These are phyloP conservation scores for Metschnikowia reukaufii DNA, from an alignment of 805 yeast genomes.

Conservation along the genomic window DNA sequence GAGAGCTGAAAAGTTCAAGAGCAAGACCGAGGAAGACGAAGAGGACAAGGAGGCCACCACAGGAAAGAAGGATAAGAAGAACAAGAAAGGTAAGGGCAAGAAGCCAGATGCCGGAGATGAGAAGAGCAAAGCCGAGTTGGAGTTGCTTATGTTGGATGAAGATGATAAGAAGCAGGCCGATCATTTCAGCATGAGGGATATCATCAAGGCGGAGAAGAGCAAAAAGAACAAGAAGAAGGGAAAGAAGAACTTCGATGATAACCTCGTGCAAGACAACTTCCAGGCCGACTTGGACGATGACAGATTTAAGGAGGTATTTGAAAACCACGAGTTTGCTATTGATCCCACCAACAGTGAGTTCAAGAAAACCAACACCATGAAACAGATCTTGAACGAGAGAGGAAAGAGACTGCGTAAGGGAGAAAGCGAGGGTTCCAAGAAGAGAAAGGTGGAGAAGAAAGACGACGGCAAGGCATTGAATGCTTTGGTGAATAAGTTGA, in stretches of 20 bases:
- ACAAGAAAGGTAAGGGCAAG: slow-evolving; percentile 20
- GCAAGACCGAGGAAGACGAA: slow-evolving; percentile 51
- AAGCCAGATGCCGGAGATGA: slow-evolving; percentile 16
- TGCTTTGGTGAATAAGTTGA: slow-evolving; percentile 51
- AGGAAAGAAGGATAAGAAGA: slow-evolving; percentile 27
- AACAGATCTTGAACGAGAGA: slow-evolving; percentile 74
- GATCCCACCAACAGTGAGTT: slow-evolving; percentile 92
- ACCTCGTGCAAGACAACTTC: slow-evolving; percentile 48
- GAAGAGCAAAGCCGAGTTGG: slow-evolving; percentile 61
- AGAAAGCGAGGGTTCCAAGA: slow-evolving; percentile 9
- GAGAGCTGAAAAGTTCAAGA: slow-evolving; percentile 76
- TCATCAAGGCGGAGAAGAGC: slow-evolving; percentile 72
- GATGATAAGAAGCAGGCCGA: slow-evolving; percentile 41
- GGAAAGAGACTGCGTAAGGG: slow-evolving; percentile 44
- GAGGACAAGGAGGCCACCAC: slow-evolving; percentile 38
- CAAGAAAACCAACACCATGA: slow-evolving; percentile 86
- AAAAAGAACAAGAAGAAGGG: slow-evolving; percentile 45
- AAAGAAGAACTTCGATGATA: slow-evolving; percentile 53
- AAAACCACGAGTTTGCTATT: slow-evolving; percentile 87
- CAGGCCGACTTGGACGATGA: slow-evolving; percentile 76
- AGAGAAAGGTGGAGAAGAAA: slow-evolving; percentile 9
- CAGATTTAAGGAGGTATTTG: slow-evolving; percentile 81
- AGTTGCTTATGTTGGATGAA: slow-evolving; percentile 68
- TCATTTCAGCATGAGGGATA: slow-evolving; percentile 80
- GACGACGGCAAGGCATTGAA: slow-evolving; percentile 10